phyloP scores from a whole-genome alignment of 1,284 basidiomycete genomes.

The Cutaneotrichosporon curvatum region DNA sequence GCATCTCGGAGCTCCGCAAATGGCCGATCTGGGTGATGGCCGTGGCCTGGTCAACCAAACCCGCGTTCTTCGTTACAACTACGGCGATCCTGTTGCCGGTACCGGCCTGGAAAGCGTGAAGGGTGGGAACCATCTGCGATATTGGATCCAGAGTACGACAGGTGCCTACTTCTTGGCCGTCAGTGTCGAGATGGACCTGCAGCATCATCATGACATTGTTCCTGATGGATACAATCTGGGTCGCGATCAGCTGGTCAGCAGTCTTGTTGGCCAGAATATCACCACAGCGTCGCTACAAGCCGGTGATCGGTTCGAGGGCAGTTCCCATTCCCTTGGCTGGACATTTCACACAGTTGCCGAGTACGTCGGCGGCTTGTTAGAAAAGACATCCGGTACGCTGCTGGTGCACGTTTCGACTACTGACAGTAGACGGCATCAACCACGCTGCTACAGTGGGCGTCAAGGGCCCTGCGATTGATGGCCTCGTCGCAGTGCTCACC shows the following conservation, averaged over 20 bases:
- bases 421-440: slow-evolving; percentile 59
- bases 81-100: slow-evolving; percentile 65
- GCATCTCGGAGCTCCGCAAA: slow-evolving; percentile 51
- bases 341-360: slow-evolving; percentile 62
- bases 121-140: slow-evolving; percentile 85
- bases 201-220: slow-evolving; percentile 55
- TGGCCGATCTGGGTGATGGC: slow-evolving; percentile 69
- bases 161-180: slow-evolving; percentile 73
- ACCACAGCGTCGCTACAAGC: slow-evolving; percentile 56
- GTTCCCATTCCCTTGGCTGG: slow-evolving; percentile 46
- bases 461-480: slow-evolving; percentile 67
- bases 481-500: slow-evolving; percentile 72
- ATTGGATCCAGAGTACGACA: slow-evolving; percentile 73
- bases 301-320: slow-evolving; percentile 41
- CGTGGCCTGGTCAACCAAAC: slow-evolving; percentile 67
- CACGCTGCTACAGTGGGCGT: slow-evolving; percentile 60
- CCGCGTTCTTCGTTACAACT: slow-evolving; percentile 71
- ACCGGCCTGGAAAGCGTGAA: slow-evolving; percentile 75
- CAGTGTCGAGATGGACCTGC: slow-evolving; percentile 64
- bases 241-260: slow-evolving; percentile 71
- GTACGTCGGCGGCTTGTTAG: slow-evolving; percentile 62
- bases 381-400: slow-evolving; percentile 54
- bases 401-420: not conserved
- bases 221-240: slow-evolving; percentile 59
- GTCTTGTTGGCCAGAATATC: slow-evolving; percentile 58